phyloP scores from a whole-genome alignment of 2,329 filamentous ascomycete species.

The Neoarthrinium moseri region DNA sequence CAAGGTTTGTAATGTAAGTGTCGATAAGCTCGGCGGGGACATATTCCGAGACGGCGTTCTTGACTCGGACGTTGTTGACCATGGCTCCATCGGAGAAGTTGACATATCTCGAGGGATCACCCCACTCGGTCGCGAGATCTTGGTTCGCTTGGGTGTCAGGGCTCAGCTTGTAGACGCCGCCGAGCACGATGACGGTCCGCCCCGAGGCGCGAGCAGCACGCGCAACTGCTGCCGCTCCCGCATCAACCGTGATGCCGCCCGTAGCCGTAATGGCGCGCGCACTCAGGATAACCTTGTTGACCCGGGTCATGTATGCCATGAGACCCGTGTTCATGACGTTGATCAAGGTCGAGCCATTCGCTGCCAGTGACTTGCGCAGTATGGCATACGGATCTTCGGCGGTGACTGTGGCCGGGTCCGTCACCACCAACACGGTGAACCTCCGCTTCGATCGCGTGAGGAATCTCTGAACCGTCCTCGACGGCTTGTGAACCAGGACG shows the following conservation, averaged over 20 bases:
- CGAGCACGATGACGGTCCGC: slow-evolving; percentile 83
- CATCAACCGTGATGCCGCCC: slow-evolving; percentile 79
- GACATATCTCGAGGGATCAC: slow-evolving; percentile 74
- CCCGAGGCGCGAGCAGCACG: slow-evolving; percentile 80
- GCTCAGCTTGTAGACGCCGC: slow-evolving; percentile 90
- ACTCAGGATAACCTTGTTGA: slow-evolving; percentile 91
- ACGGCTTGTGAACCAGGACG: slow-evolving; percentile 85
- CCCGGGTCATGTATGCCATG: slow-evolving; percentile 90
- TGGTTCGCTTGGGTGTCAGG: slow-evolving; percentile 85
- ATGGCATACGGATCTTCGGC: slow-evolving; percentile 44
- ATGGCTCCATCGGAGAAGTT: slow-evolving; percentile 77
- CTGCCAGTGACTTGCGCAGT: slow-evolving; percentile 75
- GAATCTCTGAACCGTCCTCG: slow-evolving; percentile 84
- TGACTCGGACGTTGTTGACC: slow-evolving; percentile 74
- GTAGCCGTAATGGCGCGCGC: slow-evolving; percentile 87
- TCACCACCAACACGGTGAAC: slow-evolving; percentile 86
- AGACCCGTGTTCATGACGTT: slow-evolving; percentile 81
- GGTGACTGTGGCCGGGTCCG: slow-evolving; percentile 49
- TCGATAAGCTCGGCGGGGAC: slow-evolving; percentile 74
- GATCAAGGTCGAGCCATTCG: slow-evolving; percentile 78
- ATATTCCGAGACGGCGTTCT: slow-evolving; percentile 80
- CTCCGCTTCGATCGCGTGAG: slow-evolving; percentile 81
- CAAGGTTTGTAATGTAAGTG: slow-evolving; percentile 82
- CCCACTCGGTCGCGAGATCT: slow-evolving; percentile 81
- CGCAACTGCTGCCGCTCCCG: slow-evolving; percentile 81